Base-by-base conservation (phyloP, 2,329 filamentous ascomycete species). In the Colletotrichum sp. region DNA sequence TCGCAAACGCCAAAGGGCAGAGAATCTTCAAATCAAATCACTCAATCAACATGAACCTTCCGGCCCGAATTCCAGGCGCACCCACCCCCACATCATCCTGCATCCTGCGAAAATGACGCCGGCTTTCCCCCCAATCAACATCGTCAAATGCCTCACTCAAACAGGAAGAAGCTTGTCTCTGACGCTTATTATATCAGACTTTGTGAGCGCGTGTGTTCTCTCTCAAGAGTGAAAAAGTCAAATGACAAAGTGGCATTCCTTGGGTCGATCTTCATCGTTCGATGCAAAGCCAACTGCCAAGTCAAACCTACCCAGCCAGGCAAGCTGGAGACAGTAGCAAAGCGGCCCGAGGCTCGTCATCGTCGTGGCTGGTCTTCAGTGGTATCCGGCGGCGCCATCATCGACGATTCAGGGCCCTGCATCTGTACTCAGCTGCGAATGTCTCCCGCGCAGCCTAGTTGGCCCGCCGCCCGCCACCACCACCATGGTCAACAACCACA, bases 51-150 rank as follows among this genome's bases (percentile, higher is more conserved):
- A 44, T 62, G 70, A 75, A 62, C 60, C 72, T 66, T 64, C 68
- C 64, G 73, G 57, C 57, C 73, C 64, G 69, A 73, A 72, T 67
- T 36, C 64, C 57, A 76, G 44, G 73, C 63, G 55, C 73, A 30
- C 39, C 55, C 59, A 72, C 57, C 69, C 73, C 73, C 60, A 69
- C 69, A 71, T 32, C 36, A 69, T 73, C 57, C 59, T 73, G 44
- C 69, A 44, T 76, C 64, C 64, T 68, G n/a, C 30, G 32, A 57
- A 64, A 24, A 57, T 30, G 70, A 59, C 59, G 57, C 32, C 24
- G 24, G 12, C 28, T 59, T 52, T 39, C 16, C 64, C 70, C 72
- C 73, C 72, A 76, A 76, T 76, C 73, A 76, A 16, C 57, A 36
- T 69, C 44, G 26, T 8, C 70, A 69, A 76, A 69, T 76, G 70